A percentile compares a stretch with the other conserved stretches of the same genome.
Conservation (phyloP, 257 asterid genomes). For the Anisodus tanguticus region DNA sequence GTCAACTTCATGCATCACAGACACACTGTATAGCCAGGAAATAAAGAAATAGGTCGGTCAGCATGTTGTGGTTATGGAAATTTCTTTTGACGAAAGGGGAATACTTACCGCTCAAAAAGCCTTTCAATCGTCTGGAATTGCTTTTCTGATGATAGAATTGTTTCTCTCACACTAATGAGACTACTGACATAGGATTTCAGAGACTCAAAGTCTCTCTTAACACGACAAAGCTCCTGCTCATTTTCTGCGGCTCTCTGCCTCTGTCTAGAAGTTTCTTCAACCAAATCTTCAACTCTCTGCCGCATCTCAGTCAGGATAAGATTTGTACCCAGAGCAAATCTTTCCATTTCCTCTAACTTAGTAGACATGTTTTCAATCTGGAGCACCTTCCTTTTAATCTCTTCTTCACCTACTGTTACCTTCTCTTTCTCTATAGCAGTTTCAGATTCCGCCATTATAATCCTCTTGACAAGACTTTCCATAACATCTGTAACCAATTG, state of each 20-base stretch:
- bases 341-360: constrained; percentile 92
- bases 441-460: constrained; percentile 87
- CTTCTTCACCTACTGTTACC: constrained; percentile 77
- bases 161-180: constrained; percentile 93
- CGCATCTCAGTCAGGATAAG: constrained; percentile 82
- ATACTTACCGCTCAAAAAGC: constrained; percentile 89
- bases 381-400: constrained; percentile 64
- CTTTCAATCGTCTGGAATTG: constrained; percentile 97
- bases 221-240: constrained; percentile 94
- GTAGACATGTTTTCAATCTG: constrained; percentile 81
- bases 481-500: constrained; percentile 82
- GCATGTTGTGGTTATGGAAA: neutral
- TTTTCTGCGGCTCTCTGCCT: constrained; percentile 96
- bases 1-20: neutral
- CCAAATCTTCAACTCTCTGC: constrained; percentile 96
- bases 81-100: neutral
- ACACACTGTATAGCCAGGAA: neutral
- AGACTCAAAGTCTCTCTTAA: constrained; percentile 88
- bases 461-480: constrained; percentile 91
- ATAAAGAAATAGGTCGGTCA: neutral
- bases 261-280: constrained; percentile 92
- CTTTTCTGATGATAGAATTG: constrained; percentile 95
- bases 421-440: constrained; percentile 73
- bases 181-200: constrained; percentile 88
- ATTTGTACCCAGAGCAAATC: constrained; percentile 77